Percentiles rank a stretch among this genome's conserved stretches.
Conservation (phyloP, 2,329 filamentous ascomycete genomes). For the Sarocladiaceae sp. region DNA sequence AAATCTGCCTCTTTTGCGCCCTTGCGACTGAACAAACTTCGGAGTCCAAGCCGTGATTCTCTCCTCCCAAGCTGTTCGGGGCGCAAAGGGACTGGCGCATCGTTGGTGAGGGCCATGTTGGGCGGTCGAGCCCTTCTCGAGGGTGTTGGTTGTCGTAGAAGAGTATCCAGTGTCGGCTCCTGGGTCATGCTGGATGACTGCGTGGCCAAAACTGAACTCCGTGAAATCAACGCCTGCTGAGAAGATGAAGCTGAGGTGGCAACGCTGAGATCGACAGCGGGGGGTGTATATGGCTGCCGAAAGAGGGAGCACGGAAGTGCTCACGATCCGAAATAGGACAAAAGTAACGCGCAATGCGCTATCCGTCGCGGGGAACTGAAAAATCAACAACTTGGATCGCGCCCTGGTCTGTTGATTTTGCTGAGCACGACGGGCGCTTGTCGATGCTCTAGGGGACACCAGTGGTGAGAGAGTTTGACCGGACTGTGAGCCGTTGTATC, state of each 20-base stretch:
- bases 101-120: constrained; percentile 8
- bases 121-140: constrained; percentile 7
- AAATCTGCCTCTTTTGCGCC: constrained; percentile 18
- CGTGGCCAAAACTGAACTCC: background rate
- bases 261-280: constrained; percentile 1
- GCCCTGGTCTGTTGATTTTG: background rate
- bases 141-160: background rate
- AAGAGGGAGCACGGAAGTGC: constrained; percentile 4
- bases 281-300: background rate
- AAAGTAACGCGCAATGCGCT: background rate
- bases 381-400: constrained; percentile 1
- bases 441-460: background rate
- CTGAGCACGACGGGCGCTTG: background rate
- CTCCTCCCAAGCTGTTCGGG: constrained; percentile 33
- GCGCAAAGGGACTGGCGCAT: background rate
- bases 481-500: background rate
- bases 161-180: background rate
- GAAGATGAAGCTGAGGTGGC: background rate
- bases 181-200: background rate
- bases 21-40: constrained; percentile 44
- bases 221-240: background rate
- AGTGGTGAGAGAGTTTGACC: background rate
- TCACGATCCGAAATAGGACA: constrained; percentile 5
- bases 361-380: background rate
- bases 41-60: constrained; percentile 42